Evolutionary conservation across 805 yeast genomes (phyloP).

Genomic region (Candida manassasensis): DNA sequence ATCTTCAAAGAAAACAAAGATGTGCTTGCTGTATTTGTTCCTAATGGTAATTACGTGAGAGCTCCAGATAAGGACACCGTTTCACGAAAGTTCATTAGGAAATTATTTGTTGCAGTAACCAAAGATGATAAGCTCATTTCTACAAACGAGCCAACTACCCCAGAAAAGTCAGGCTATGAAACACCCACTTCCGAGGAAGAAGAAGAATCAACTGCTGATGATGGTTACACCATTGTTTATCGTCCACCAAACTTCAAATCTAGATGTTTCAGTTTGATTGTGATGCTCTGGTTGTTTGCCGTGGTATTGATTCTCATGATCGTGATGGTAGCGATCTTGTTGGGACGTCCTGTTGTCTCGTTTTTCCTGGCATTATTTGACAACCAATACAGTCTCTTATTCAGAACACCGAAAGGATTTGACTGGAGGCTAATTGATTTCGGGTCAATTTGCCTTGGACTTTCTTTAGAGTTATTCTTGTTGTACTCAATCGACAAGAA

Average conservation of each 20-base stretch:
- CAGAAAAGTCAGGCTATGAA: slow-evolving; percentile 16
- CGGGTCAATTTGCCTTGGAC: slow-evolving; percentile 17
- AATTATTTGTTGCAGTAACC: slow-evolving; percentile 78
- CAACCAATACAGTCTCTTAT: neutral
- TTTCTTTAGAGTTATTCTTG: slow-evolving; percentile 11
- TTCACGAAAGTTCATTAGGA: slow-evolving; percentile 57
- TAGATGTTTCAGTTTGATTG: slow-evolving; percentile 49
- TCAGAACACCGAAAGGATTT: slow-evolving; percentile 2
- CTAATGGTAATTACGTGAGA: slow-evolving; percentile 76
- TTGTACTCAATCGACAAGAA: slow-evolving; percentile 10
- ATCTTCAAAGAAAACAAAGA: slow-evolving; percentile 40
- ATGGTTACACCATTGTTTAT: slow-evolving; percentile 70
- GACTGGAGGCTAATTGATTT: slow-evolving; percentile 20
- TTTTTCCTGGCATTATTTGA: neutral
- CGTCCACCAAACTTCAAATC: slow-evolving; percentile 72
- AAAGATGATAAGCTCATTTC: slow-evolving; percentile 60
- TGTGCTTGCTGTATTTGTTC: slow-evolving; percentile 58
- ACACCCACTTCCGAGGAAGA: slow-evolving; percentile 32
- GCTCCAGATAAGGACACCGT: slow-evolving; percentile 79
- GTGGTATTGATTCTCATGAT: slow-evolving; percentile 24
- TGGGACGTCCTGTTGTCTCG: slow-evolving; percentile 24
- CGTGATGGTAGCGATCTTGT: slow-evolving; percentile 17
- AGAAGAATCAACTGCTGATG: slow-evolving; percentile 31
- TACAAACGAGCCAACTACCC: slow-evolving; percentile 8
- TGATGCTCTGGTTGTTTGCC: slow-evolving; percentile 45